Evolutionary conservation across 2,329 filamentous ascomycete species (phyloP).

Genomic region (Aspergillus sp.): DNA sequence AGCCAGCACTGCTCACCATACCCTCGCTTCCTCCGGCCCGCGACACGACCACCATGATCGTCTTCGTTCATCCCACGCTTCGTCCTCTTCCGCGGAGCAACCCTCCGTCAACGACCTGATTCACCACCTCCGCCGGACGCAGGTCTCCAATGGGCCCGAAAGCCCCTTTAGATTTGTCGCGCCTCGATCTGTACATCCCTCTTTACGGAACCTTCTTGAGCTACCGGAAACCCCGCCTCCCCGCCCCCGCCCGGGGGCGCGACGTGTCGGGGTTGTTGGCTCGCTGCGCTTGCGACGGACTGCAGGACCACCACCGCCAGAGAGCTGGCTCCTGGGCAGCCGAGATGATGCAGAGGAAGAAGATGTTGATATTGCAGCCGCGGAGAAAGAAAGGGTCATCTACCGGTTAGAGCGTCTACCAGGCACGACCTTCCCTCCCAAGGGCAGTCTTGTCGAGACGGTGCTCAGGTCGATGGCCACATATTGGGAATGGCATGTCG

Average conservation of each 20-base stretch:
- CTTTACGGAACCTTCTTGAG: conserved; percentile 47
- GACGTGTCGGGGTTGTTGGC: conserved; percentile 32
- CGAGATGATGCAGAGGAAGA: conserved; percentile 6
- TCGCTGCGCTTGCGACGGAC: conserved; percentile 38
- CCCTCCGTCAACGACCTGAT: conserved; percentile 52
- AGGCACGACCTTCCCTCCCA: conserved; percentile 38
- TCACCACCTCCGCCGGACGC: conserved; percentile 47
- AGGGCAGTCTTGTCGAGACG: conserved; percentile 52
- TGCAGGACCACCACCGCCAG: conserved; percentile 49
- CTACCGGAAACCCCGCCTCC: conserved; percentile 47
- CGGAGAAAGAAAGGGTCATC: conserved; percentile 25
- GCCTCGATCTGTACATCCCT: conserved; percentile 47
- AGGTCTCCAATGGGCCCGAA: conserved; percentile 29
- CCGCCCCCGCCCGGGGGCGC: conserved; percentile 40
- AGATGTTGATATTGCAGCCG: conserved; percentile 13
- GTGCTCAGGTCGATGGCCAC: conserved; percentile 56
- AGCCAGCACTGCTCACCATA: conserved; percentile 42
- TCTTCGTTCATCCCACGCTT: conserved; percentile 19
- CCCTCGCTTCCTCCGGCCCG: conserved; percentile 34
- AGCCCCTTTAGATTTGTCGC: conserved; percentile 23
- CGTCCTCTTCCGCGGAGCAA: conserved; percentile 25
- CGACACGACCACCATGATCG: conserved; percentile 30
- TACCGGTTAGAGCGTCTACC: conserved; percentile 44
- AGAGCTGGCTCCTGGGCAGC: conserved; percentile 45
- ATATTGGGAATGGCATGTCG: conserved; percentile 59